Percentiles rank a stretch among this genome's conserved stretches.
phyloP scores from a whole-genome alignment of 352 stramenopile genomes.

The Phytophthora podocarpi region DNA sequence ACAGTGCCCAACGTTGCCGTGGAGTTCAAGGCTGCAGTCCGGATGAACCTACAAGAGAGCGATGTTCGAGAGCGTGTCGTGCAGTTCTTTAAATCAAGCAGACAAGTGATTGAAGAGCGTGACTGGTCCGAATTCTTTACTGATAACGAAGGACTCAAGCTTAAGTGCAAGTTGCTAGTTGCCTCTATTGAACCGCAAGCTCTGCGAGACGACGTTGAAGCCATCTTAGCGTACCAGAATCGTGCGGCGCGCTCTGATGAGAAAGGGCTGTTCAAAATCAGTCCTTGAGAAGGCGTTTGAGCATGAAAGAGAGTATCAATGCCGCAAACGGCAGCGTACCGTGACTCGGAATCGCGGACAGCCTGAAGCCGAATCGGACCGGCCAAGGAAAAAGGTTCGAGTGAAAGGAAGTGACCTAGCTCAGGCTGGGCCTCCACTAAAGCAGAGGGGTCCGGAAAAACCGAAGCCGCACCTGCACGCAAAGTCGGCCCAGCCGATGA shows the following conservation, averaged over 20 bases:
- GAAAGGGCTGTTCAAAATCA: not conserved
- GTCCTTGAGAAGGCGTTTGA: not conserved
- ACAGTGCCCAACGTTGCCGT: not conserved
- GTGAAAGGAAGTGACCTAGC: no score
- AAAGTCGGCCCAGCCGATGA: no score
- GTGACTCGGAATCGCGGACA: constrained; percentile 29
- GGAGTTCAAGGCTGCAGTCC: not conserved
- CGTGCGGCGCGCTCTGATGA: not conserved
- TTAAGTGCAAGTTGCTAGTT: not conserved
- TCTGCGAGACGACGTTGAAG: not conserved
- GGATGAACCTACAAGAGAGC: not conserved
- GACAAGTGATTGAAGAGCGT: not conserved
- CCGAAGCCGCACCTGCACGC: no score
- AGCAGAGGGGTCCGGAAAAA: no score
- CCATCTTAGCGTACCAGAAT: not conserved
- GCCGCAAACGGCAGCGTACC: not conserved
- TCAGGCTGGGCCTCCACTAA: no score
- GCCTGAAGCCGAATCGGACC: not conserved
- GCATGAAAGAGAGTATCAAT: not conserved
- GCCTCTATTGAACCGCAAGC: not conserved
- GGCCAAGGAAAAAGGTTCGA: not conserved
- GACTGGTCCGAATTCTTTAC: not conserved
- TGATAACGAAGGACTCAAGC: not conserved
- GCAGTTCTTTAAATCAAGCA: not conserved
- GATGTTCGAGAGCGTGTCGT: not conserved